A percentile compares a stretch with the other conserved stretches of the same genome.
Conservation (phyloP, 208 protist species). For the Porcisia deanei region DNA sequence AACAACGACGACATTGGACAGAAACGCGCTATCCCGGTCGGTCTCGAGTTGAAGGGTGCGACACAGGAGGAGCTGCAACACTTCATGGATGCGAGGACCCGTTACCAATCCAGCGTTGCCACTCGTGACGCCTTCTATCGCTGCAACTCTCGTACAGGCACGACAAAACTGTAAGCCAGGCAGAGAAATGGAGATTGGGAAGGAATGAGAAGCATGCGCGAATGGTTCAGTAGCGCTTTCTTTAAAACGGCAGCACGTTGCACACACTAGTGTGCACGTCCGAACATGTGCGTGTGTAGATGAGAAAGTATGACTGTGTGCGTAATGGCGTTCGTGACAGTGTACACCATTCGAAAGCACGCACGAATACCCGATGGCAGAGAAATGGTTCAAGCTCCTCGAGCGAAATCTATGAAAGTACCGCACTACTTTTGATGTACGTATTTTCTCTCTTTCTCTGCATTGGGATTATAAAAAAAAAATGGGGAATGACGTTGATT, state of each 20-base stretch:
- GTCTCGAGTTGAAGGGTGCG: conserved; percentile 63
- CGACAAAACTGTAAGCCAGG: conserved; percentile 11
- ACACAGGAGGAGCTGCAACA: conserved; percentile 73
- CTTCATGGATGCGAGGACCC: conserved; percentile 64
- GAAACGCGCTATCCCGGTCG: conserved; percentile 65
- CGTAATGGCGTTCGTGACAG: background rate
- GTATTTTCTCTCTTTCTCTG: background rate
- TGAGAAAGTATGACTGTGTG: background rate
- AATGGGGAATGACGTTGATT: too few species aligned
- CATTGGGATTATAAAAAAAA: too few species aligned
- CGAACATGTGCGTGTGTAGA: background rate
- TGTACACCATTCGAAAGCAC: background rate
- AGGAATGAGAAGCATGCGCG: background rate
- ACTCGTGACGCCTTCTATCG: conserved; percentile 26
- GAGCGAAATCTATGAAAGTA: background rate
- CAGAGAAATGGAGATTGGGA: background rate
- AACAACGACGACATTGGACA: conserved; percentile 88
- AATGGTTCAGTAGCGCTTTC: too few species aligned
- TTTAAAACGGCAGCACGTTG: background rate
- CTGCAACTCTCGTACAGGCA: conserved; percentile 17
- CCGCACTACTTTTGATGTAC: background rate
- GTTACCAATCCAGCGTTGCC: conserved; percentile 53
- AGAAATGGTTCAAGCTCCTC: background rate
- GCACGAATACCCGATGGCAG: background rate
- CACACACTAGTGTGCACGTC: background rate